A percentile compares a stretch with the other conserved stretches of the same genome.
These are phyloP conservation scores for Hyphopichia pseudoburtonii DNA, from an alignment of 1,139 yeast species.

Conservation along the genomic window DNA sequence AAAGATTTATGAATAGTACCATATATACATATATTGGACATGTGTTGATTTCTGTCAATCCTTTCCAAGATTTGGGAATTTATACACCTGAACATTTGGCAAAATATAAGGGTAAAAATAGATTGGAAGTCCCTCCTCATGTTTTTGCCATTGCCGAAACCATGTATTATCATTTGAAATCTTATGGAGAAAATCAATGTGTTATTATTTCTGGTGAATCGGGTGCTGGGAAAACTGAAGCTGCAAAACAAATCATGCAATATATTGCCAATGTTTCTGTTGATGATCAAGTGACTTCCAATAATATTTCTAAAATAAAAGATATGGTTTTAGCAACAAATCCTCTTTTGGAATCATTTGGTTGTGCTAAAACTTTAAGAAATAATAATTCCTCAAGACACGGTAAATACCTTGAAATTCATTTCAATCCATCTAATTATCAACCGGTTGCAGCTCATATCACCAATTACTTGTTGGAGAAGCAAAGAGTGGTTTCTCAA, in stretches of 20 bases:
- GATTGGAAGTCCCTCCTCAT: conserved; percentile 98
- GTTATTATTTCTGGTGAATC: conserved; percentile 98
- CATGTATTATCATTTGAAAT: conserved; percentile 93
- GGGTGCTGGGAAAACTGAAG: conserved; percentile 99
- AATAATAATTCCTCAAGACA: conserved; percentile 97
- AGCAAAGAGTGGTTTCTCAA: conserved; percentile 94
- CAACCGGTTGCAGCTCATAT: conserved; percentile 96
- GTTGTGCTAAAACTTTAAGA: conserved; percentile 96
- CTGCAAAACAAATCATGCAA: conserved; percentile 98
- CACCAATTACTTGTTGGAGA: conserved; percentile 90
- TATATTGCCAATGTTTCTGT: conserved; percentile 84
- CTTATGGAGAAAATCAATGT: conserved; percentile 94
- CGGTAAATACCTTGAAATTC: conserved; percentile 93
- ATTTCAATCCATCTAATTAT: conserved; percentile 67
- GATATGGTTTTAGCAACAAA: conserved; percentile 98
- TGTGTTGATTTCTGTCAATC: conserved; percentile 92
- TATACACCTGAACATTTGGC: conserved; percentile 77
- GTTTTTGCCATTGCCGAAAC: conserved; percentile 97
- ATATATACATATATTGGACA: conserved; percentile 90
- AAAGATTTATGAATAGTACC: conserved; percentile 83
- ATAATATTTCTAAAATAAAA: conserved; percentile 75
- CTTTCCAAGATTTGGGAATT: conserved; percentile 93
- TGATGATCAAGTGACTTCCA: conserved; percentile 33
- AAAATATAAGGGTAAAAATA: conserved; percentile 84
- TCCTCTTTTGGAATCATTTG: conserved; percentile 93